Conservation (phyloP, 768 basidiomycete genomes). For the Suillus discolor region DNA sequence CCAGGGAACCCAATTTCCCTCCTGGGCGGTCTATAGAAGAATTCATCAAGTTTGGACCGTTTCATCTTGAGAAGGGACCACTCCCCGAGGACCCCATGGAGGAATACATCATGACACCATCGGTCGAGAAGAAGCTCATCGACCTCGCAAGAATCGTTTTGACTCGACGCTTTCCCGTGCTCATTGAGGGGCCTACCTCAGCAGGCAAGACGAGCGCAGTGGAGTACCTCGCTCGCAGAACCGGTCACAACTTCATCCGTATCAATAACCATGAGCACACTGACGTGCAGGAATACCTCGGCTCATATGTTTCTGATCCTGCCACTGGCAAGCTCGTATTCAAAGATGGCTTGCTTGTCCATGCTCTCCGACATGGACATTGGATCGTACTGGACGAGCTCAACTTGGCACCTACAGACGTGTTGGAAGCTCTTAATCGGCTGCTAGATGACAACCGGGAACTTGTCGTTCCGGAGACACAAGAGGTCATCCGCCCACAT, state of each 20-base stretch:
- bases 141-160: constrained; percentile 92
- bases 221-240: constrained; percentile 90
- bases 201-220: constrained; percentile 97
- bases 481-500: constrained; percentile 92
- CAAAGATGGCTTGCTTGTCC: constrained; percentile 91
- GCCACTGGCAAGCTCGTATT: constrained; percentile 92
- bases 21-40: constrained; percentile 47
- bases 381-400: constrained; percentile 99
- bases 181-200: constrained; percentile 98
- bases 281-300: constrained; percentile 98
- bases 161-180: constrained; percentile 87
- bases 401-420: constrained; percentile 97
- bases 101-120: constrained; percentile 93
- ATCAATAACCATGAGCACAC: constrained; percentile 99
- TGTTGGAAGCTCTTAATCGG: constrained; percentile 95
- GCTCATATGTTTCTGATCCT: constrained; percentile 94
- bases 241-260: constrained; percentile 93
- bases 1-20: constrained; percentile 65
- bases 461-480: constrained; percentile 92
- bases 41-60: constrained; percentile 86
- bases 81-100: constrained; percentile 63
- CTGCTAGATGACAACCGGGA: constrained; percentile 97
- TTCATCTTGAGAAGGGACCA: constrained; percentile 84
- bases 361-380: constrained; percentile 88
- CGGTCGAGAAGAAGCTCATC: constrained; percentile 91